Conservation (phyloP, 169 alveolate genomes). For the Cryptosporidium tyzzeri region DNA sequence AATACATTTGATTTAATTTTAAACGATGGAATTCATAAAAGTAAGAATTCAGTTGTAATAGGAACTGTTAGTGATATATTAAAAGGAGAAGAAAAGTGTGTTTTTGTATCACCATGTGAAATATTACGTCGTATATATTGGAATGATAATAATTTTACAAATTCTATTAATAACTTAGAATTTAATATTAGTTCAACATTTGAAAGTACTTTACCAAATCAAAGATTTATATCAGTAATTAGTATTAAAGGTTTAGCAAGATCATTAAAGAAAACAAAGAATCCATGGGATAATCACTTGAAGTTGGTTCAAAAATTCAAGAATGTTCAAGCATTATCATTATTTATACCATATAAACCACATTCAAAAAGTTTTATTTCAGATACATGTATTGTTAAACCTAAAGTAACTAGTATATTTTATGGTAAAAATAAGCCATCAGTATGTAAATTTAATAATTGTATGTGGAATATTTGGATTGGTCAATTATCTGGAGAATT, state of each 20-base stretch:
- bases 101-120: constrained; percentile 69
- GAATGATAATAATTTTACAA: constrained; percentile 30
- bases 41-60: constrained; percentile 2
- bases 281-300: constrained; percentile 49
- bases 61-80: constrained; percentile 13
- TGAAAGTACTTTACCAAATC: constrained; percentile 35
- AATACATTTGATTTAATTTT: constrained; percentile 43
- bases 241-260: constrained; percentile 65
- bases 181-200: constrained; percentile 24
- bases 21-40: constrained; percentile 48
- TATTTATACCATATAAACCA: constrained; percentile 59
- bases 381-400: constrained; percentile 60
- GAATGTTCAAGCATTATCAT: constrained; percentile 66
- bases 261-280: constrained; percentile 21
- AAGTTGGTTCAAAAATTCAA: constrained; percentile 18
- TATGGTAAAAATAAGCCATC: constrained; percentile 64
- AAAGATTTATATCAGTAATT: constrained; percentile 13
- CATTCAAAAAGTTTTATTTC: constrained; percentile 68
- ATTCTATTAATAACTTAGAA: constrained; percentile 7
- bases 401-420: constrained; percentile 54
- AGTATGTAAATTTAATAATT: constrained; percentile 50
- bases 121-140: constrained; percentile 56
- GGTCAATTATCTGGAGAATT: constrained; percentile 63
- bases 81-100: constrained; percentile 69
- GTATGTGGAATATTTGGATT: constrained; percentile 72